Evolutionary conservation across 139 green algal genomes (phyloP).

Genomic region (Chlorella sp.): DNA sequence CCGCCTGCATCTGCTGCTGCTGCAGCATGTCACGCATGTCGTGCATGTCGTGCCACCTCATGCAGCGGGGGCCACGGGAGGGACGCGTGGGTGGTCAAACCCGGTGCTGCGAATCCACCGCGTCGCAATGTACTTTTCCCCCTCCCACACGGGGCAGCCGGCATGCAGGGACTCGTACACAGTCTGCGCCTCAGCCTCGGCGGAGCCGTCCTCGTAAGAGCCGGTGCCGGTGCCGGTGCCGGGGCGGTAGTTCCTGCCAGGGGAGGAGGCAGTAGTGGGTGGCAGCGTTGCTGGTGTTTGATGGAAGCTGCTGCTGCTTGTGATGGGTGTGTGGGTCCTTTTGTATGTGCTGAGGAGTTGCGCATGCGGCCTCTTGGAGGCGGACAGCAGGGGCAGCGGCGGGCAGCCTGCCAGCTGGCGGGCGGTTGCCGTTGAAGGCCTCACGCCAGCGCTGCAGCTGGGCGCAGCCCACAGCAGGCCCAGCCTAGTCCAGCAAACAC

Average conservation of each 20-base stretch:
- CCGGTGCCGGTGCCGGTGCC: slow-evolving; percentile 14
- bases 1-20: background rate
- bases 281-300: background rate
- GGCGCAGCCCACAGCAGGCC: too few relatives aligned
- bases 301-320: background rate
- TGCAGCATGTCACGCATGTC: too few relatives aligned
- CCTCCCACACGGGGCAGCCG: slow-evolving; percentile 60
- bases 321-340: background rate
- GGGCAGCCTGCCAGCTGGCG: too few relatives aligned
- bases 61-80: background rate
- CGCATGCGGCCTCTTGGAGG: background rate
- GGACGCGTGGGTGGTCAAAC: slow-evolving; percentile 32
- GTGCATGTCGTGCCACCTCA: background rate
- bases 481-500: too few relatives aligned
- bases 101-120: slow-evolving; percentile 52
- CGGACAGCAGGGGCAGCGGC: too few relatives aligned
- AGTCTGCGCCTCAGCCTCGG: slow-evolving; percentile 28
- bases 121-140: slow-evolving; percentile 65
- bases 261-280: background rate
- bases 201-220: slow-evolving; percentile 36
- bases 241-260: slow-evolving; percentile 30
- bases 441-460: too few relatives aligned
- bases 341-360: background rate
- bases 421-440: too few relatives aligned
- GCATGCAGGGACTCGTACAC: slow-evolving; percentile 45